phyloP scores from a whole-genome alignment of 345 rosid genomes.

The Pelargonium nanum region DNA sequence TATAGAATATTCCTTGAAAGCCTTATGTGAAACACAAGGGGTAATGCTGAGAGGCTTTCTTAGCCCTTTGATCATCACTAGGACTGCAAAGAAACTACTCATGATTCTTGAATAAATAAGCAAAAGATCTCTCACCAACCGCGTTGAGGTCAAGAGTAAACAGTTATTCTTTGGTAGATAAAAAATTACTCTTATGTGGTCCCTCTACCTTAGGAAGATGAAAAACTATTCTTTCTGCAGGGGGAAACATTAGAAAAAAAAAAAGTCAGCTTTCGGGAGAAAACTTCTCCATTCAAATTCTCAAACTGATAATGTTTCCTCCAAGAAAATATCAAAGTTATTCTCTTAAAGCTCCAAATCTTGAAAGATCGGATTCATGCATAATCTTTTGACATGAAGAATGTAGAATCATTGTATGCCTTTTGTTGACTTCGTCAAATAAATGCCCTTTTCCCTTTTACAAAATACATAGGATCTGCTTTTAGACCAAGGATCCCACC shows the following conservation, averaged over 20 bases:
- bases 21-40: too few species aligned
- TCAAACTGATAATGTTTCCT: neutral
- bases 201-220: too few species aligned
- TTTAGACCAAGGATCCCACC: neutral
- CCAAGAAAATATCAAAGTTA: neutral
- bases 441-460: neutral
- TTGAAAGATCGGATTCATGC: too few species aligned
- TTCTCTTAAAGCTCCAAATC: neutral
- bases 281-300: neutral
- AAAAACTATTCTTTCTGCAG: neutral
- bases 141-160: neutral
- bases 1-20: too few species aligned
- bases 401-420: too few species aligned
- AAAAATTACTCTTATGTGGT: neutral
- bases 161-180: neutral
- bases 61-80: neutral
- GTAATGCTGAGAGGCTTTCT: neutral
- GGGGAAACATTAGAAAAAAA: neutral
- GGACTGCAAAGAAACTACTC: neutral
- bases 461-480: neutral
- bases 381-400: too few species aligned
- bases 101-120: neutral
- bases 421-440: neutral
- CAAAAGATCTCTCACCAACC: neutral
- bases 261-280: neutral